A percentile compares a stretch with the other conserved stretches of the same genome.
Evolutionary conservation across 805 yeast species (phyloP).

Genomic region (Myxozyma sirexii): DNA sequence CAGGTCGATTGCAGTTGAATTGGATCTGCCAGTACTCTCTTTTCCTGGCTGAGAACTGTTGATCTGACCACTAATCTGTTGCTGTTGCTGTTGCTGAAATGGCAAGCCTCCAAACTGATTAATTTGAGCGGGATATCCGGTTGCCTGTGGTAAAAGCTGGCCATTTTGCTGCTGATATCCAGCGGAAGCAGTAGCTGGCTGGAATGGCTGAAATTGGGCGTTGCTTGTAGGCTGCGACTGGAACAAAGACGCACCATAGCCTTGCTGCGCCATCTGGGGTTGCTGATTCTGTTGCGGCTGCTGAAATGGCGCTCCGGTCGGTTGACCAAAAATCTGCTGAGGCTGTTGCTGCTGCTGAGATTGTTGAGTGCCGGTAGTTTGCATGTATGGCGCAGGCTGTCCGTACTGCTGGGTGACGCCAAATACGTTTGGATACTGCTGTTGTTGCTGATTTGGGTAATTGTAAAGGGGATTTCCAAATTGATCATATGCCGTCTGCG

Average conservation of each 20-base stretch:
- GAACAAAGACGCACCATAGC: constrained; percentile 34
- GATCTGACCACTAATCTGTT: too few relatives aligned
- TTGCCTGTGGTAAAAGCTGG: constrained; percentile 17
- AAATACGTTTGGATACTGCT: constrained; percentile 20
- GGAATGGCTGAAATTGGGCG: constrained; percentile 27
- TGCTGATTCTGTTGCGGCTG: constrained; percentile 32
- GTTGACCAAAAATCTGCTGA: constrained; percentile 19
- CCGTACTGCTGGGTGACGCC: constrained; percentile 9
- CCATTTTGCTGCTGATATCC: constrained; percentile 11
- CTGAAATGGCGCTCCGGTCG: constrained; percentile 37
- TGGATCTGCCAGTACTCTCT: background rate
- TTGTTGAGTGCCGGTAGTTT: constrained; percentile 32
- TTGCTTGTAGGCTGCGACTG: constrained; percentile 22
- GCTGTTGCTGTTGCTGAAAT: background rate
- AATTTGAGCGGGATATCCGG: constrained; percentile 3
- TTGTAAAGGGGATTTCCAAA: constrained; percentile 22
- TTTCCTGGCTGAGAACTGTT: background rate
- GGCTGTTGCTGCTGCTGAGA: constrained; percentile 26
- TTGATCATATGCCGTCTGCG: constrained; percentile 19
- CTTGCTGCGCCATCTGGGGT: constrained; percentile 27
- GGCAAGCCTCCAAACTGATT: background rate
- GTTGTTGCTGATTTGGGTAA: constrained; percentile 19
- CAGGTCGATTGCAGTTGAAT: background rate
- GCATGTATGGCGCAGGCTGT: constrained; percentile 9
- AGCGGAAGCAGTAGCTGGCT: constrained; percentile 4